Conservation (phyloP, 176 grass and related monocot genomes). For the Pontederia crassipes region DNA sequence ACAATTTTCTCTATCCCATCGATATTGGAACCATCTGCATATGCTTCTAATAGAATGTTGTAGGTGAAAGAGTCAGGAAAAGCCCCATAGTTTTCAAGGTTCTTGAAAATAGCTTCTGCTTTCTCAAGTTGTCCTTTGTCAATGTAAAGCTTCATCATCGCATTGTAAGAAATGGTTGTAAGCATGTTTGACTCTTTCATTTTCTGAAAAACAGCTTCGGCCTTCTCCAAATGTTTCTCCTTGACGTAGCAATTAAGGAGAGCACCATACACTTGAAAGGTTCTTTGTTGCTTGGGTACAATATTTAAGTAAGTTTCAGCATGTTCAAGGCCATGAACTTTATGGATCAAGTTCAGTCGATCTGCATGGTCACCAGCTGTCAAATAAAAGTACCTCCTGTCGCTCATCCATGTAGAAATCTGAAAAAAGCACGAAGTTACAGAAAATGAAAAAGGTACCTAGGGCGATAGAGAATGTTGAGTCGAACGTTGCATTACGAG, state of each 20-base stretch:
- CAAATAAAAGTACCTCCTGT: constrained; percentile 29
- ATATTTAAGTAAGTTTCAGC: constrained; percentile 40
- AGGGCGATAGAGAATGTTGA: not conserved
- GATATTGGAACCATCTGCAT: constrained; percentile 25
- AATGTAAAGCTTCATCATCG: constrained; percentile 40
- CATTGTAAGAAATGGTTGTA: constrained; percentile 21
- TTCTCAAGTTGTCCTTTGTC: constrained; percentile 21
- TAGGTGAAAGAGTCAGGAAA: constrained; percentile 29
- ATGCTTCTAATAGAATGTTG: constrained; percentile 12
- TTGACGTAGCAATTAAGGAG: constrained; percentile 47
- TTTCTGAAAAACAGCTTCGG: constrained; percentile 36
- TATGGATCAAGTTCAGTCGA: constrained; percentile 37
- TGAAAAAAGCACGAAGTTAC: constrained; percentile 10
- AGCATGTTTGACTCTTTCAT: constrained; percentile 25
- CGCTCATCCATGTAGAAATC: constrained; percentile 58
- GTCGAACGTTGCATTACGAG: not conserved
- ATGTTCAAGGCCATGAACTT: constrained; percentile 35
- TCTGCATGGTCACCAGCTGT: constrained; percentile 36
- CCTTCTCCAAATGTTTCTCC: constrained; percentile 26
- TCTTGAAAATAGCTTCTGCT: constrained; percentile 19
- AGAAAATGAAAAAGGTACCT: not conserved
- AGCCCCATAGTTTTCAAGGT: constrained; percentile 31
- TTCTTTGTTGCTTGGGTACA: constrained; percentile 29
- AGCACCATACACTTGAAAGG: constrained; percentile 37
- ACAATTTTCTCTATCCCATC: constrained; percentile 25